These are phyloP conservation scores for Calvatia gigantea DNA, from an alignment of 768 basidiomycete genomes.

Conservation along the genomic window DNA sequence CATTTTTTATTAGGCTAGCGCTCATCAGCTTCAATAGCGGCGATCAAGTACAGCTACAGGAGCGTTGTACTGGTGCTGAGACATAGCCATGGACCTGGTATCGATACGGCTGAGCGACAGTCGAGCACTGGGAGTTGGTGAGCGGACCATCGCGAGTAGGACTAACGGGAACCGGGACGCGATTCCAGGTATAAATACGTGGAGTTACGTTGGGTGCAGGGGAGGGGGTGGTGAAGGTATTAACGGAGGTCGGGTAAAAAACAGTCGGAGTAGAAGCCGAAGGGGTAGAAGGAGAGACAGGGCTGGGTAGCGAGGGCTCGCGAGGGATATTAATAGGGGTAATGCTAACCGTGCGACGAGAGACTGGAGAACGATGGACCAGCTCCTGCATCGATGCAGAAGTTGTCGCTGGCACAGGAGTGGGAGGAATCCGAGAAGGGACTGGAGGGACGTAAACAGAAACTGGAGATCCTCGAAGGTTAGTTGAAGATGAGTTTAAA, in stretches of 20 bases:
- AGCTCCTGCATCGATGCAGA: conserved; percentile 12
- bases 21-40: conserved; percentile 17
- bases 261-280: conserved; percentile 22
- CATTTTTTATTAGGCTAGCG: conserved; percentile 4
- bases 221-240: conserved; percentile 39
- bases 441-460: conserved; percentile 21
- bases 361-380: conserved; percentile 21
- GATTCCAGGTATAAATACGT: conserved; percentile 52
- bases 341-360: conserved; percentile 30
- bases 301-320: conserved; percentile 27
- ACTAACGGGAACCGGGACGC: conserved; percentile 27
- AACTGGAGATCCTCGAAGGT: conserved; percentile 3
- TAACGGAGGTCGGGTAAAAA: conserved; percentile 20
- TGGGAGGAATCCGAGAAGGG: conserved; percentile 17
- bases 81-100: conserved; percentile 11
- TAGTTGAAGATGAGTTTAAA: conserved; percentile 2
- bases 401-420: conserved; percentile 18
- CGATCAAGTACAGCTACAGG: conserved; percentile 38
- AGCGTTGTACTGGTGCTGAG: conserved; percentile 15
- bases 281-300: conserved; percentile 25
- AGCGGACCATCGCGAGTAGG: conserved; percentile 45
- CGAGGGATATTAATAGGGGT: conserved; percentile 31
- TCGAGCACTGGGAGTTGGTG: conserved; percentile 55
- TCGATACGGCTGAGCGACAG: conserved; percentile 56
- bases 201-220: conserved; percentile 56